Conservation (phyloP, 371 early-diverging fungal genomes). For the Caulochytrium protostelioides region DNA sequence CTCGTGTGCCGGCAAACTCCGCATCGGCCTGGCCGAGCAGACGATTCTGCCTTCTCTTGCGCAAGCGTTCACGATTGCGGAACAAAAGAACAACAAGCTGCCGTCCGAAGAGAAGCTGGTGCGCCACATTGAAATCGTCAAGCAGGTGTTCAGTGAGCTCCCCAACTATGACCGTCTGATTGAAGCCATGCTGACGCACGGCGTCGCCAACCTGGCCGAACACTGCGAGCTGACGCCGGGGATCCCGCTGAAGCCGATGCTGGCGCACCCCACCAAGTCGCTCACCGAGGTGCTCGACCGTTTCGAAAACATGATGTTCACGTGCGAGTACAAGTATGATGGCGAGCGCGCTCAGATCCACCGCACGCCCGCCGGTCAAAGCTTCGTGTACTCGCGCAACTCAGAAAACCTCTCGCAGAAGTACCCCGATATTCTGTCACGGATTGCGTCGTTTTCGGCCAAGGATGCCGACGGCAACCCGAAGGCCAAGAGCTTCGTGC, state of each 20-base stretch:
- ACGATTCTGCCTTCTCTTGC: slow-evolving; percentile 76
- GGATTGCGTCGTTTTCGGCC: not conserved
- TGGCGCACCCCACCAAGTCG: slow-evolving; percentile 96
- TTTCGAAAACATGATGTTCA: slow-evolving; percentile 74
- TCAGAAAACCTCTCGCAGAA: slow-evolving; percentile 87
- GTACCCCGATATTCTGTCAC: slow-evolving; percentile 63
- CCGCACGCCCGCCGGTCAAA: slow-evolving; percentile 17
- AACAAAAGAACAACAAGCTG: slow-evolving; percentile 9
- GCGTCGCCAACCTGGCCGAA: slow-evolving; percentile 36
- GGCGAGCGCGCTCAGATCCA: slow-evolving; percentile 99
- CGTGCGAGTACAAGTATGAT: slow-evolving; percentile 99
- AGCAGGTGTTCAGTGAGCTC: slow-evolving; percentile 73
- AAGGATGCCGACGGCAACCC: slow-evolving; percentile 26
- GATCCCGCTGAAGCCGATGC: slow-evolving; percentile 99
- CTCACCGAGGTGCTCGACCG: slow-evolving; percentile 82
- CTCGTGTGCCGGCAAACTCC: slow-evolving; percentile 84
- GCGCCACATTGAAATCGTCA: slow-evolving; percentile 45
- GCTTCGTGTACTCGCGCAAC: slow-evolving; percentile 88
- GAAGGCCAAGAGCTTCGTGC: slow-evolving; percentile 34
- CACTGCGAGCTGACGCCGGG: slow-evolving; percentile 75
- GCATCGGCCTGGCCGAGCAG: slow-evolving; percentile 93
- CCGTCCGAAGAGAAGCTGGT: slow-evolving; percentile 24
- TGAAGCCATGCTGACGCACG: slow-evolving; percentile 56
- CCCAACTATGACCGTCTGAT: slow-evolving; percentile 79
- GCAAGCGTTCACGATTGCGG: slow-evolving; percentile 28